Conservation (phyloP, 2,329 filamentous ascomycete species). For the Nothomitra cinnamomea region DNA sequence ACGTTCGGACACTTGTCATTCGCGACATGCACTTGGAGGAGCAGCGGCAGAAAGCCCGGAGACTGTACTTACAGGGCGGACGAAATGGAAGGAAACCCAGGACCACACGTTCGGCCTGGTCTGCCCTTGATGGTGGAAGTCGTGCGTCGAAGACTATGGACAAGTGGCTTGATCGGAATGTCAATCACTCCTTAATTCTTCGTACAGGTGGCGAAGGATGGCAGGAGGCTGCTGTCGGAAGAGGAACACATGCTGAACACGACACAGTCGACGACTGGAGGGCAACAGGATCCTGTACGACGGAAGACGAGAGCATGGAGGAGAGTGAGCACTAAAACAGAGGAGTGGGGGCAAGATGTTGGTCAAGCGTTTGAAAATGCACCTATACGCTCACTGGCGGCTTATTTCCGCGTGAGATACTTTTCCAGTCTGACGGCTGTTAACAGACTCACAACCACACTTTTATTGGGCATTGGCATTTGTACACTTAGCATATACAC, state of each 20-base stretch:
- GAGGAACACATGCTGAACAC: not conserved
- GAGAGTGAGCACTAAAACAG: not conserved
- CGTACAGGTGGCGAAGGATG: conserved; percentile 33
- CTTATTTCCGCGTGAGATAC: too few relatives aligned
- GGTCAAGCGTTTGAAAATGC: not conserved
- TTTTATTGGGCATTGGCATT: too few relatives aligned
- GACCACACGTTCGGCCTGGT: conserved; percentile 57
- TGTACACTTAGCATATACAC: too few relatives aligned
- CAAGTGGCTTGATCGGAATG: conserved; percentile 47
- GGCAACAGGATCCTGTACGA: not conserved
- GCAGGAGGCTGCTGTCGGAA: conserved; percentile 1
- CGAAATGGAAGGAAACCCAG: conserved; percentile 38
- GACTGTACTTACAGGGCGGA: conserved; percentile 42
- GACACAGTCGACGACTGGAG: not conserved
- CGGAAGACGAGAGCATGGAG: not conserved
- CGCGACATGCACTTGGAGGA: conserved; percentile 57
- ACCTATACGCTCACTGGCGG: not conserved
- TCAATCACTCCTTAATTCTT: conserved; percentile 46
- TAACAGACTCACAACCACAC: too few relatives aligned
- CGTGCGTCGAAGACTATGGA: conserved; percentile 51
- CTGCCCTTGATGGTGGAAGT: conserved; percentile 58
- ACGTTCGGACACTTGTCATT: conserved; percentile 67
- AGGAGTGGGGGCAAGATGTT: not conserved
- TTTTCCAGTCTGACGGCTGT: too few relatives aligned
- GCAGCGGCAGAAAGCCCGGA: conserved; percentile 45